Evolutionary conservation across 2,329 filamentous ascomycete species (phyloP).

Genomic region (Aureobasidium sp.): DNA sequence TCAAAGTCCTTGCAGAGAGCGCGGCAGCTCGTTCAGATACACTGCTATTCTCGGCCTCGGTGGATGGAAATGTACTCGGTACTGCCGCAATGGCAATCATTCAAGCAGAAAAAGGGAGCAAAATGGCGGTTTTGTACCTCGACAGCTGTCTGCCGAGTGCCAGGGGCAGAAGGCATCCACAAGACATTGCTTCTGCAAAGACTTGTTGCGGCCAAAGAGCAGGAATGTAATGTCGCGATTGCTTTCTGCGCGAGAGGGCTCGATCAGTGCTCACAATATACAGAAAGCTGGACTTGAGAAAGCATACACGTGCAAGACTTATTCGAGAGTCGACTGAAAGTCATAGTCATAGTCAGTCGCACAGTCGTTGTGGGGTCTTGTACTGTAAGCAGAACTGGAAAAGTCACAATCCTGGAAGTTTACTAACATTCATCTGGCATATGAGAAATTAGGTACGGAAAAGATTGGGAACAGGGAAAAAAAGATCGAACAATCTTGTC

Average conservation of each 20-base stretch:
- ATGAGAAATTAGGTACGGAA: too few species aligned
- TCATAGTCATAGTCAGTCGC: too few species aligned
- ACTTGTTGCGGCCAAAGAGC: background rate
- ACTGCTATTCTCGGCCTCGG: background rate
- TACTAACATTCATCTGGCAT: too few species aligned
- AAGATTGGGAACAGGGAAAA: too few species aligned
- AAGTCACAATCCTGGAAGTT: too few species aligned
- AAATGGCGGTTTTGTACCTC: background rate
- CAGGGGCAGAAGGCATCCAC: background rate
- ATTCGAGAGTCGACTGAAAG: background rate
- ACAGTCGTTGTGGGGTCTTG: too few species aligned
- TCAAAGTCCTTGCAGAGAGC: background rate
- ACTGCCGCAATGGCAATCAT: background rate
- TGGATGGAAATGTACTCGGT: background rate
- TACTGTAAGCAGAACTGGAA: too few species aligned
- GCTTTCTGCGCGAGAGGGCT: background rate
- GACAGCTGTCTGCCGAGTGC: background rate
- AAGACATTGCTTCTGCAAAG: background rate
- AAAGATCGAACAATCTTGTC: background rate
- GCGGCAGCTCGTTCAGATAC: background rate
- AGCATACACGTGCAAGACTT: background rate
- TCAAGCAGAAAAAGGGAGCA: background rate
- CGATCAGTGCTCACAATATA: background rate
- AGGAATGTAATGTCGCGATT: background rate
- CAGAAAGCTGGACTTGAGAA: background rate